phyloP scores from a whole-genome alignment of 352 stramenopile genomes.

The Globisporangium apiculatum region DNA sequence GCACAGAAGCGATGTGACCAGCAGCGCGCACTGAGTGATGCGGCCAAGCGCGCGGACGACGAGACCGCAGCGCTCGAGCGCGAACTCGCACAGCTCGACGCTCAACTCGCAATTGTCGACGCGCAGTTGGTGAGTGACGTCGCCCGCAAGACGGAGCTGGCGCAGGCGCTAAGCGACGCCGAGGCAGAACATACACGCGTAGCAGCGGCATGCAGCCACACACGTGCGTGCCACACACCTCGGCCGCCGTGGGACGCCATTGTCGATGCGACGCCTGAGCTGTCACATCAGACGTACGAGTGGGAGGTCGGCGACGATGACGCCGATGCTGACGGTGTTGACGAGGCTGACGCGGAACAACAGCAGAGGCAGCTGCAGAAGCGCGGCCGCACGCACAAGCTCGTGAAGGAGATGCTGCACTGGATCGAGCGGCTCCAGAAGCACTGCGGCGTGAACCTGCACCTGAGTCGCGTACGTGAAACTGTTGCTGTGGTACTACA shows the following conservation, averaged over 20 bases:
- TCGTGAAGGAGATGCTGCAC: constrained; percentile 69
- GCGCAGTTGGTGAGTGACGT: constrained; percentile 32
- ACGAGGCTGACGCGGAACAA: not conserved
- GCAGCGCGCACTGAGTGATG: constrained; percentile 20
- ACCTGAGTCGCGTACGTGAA: constrained; percentile 52
- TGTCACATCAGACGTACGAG: constrained; percentile 46
- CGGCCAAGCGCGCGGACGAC: constrained; percentile 24
- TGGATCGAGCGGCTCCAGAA: constrained; percentile 80
- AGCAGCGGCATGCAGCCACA: constrained; percentile 19
- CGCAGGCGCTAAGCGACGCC: constrained; percentile 16
- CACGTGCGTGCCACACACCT: constrained; percentile 56
- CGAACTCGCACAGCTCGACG: constrained; percentile 28
- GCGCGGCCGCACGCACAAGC: constrained; percentile 23
- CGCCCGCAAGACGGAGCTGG: constrained; percentile 11
- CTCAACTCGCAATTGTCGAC: constrained; percentile 27
- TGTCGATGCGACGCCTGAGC: constrained; percentile 48
- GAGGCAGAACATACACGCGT: constrained; percentile 20
- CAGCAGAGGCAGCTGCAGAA: not conserved
- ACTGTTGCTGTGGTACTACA: too few relatives aligned
- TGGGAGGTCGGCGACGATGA: constrained; percentile 25
- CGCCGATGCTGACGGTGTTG: not conserved
- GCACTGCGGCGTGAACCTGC: constrained; percentile 68
- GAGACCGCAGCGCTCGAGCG: constrained; percentile 38
- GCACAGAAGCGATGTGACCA: constrained; percentile 56
- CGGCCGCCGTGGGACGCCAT: constrained; percentile 57